Evolutionary conservation across 2,329 filamentous ascomycete species (phyloP).

Genomic region (Epichloe sibirici): DNA sequence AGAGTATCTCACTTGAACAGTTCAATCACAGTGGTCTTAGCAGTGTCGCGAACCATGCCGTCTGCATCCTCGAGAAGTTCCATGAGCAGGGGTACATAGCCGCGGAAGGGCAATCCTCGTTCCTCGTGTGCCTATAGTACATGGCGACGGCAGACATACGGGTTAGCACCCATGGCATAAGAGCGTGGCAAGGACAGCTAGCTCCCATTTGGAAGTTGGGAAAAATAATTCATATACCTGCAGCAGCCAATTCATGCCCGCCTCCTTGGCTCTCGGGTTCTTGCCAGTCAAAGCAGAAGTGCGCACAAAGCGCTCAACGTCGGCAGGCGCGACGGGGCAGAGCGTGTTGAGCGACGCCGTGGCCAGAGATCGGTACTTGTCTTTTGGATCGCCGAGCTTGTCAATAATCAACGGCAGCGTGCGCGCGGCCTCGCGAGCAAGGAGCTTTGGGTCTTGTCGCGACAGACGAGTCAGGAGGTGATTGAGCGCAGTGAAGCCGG

Average conservation of each 20-base stretch:
- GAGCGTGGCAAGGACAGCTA: background rate
- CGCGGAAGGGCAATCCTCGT: slow-evolving; percentile 66
- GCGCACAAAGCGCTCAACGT: slow-evolving; percentile 71
- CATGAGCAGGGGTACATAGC: slow-evolving; percentile 73
- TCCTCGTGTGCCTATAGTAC: slow-evolving; percentile 61
- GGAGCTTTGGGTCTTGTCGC: slow-evolving; percentile 67
- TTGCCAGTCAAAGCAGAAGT: slow-evolving; percentile 68
- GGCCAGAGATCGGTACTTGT: slow-evolving; percentile 67
- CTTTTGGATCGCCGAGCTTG: slow-evolving; percentile 77
- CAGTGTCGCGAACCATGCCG: slow-evolving; percentile 71
- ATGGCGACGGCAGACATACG: background rate
- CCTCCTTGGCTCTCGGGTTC: slow-evolving; percentile 75
- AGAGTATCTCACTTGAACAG: slow-evolving; percentile 59
- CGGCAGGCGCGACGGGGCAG: slow-evolving; percentile 53
- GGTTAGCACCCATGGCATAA: slow-evolving; percentile 10
- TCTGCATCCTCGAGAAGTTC: slow-evolving; percentile 84
- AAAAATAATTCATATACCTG: slow-evolving; percentile 37
- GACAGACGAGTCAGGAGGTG: slow-evolving; percentile 78
- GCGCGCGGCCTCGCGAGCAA: slow-evolving; percentile 56
- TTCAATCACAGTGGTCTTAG: slow-evolving; percentile 73
- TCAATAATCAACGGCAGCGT: slow-evolving; percentile 69
- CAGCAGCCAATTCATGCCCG: slow-evolving; percentile 73
- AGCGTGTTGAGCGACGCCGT: slow-evolving; percentile 66
- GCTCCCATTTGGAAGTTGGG: background rate
- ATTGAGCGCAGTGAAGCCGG: slow-evolving; percentile 76